Evolutionary conservation across 805 yeast genomes (phyloP), one percentile per base, ranked within the genome.

Genomic region (Metschnikowia amazonensis): DNA sequence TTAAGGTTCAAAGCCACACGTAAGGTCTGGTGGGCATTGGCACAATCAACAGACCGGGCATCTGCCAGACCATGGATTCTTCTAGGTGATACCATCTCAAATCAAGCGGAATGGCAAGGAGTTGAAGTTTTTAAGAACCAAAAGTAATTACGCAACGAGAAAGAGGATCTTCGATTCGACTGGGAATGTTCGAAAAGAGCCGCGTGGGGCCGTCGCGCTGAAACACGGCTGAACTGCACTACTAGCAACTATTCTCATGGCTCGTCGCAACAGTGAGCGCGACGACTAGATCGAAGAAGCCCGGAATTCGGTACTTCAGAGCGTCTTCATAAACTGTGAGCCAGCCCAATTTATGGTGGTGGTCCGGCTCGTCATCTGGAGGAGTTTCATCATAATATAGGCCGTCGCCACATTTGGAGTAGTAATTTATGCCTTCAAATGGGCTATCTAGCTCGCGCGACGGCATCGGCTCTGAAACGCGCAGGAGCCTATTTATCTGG

Each of bases 1-100:
- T 88, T 89, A 60, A 89, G 70, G 55, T 87, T 86, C 51, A 86
- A 67, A 14, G 92, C 84, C 40, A 89, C 77, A 41, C 89, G 70
- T 42, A 84, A 67, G 1, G 79, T 73, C 62, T 84, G 95, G 49
- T 88, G 73, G 3, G 90, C 74, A 35, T 79, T 75, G 9, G 89
- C 89, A 45, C 72, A 66, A 45, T 48, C 42, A 16, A 39, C 6
- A 16, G 11, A 8, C n/a, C 10, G 17, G 7, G 41, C 2, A 1
- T 13, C 33, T 10, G 17, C 6, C 14, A 37, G 31, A 24, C 25
- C 25, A 20, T 20, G 16, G n/a, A n/a, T 13, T 23, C 20, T 24
- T 13, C 29, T 23, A 20, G 29, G 29, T 23, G 29, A 14, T 6
- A 24, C 38, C 38, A 35, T 35, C n/a, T 35, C 16, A 5, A 6